A percentile compares a stretch with the other conserved stretches of the same genome.
These are phyloP conservation scores for Diaporthe ilicicola DNA, from an alignment of 2,329 filamentous ascomycete genomes.

Conservation along the genomic window DNA sequence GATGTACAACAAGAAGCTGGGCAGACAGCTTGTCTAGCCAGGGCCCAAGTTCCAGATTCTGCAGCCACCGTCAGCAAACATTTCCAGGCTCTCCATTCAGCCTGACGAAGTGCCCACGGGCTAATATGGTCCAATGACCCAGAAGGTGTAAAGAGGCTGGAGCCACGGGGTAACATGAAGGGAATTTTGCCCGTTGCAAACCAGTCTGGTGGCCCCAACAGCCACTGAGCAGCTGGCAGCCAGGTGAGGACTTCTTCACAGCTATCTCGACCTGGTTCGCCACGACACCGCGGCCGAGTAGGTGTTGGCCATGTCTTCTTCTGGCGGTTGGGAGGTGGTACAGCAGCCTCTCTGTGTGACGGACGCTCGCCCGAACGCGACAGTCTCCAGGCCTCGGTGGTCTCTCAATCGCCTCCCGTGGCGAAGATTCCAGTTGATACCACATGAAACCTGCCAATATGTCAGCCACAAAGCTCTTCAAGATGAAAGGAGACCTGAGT, in stretches of 20 bases:
- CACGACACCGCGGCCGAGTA: background rate
- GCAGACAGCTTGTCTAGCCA: background rate
- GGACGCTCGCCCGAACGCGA: background rate
- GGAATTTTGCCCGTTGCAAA: background rate
- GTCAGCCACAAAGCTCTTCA: background rate
- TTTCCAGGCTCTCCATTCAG: background rate
- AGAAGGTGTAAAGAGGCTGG: no score
- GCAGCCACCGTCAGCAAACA: slow-evolving; percentile 2
- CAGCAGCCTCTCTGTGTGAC: background rate
- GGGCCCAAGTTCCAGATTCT: background rate
- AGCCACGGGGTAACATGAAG: background rate
- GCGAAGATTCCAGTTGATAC: background rate
- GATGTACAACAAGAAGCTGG: background rate
- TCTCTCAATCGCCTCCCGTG: background rate
- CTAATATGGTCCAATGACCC: no score
- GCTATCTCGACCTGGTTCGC: background rate
- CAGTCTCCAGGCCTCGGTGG: background rate
- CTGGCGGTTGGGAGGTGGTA: background rate
- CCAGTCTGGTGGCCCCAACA: background rate
- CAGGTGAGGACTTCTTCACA: background rate
- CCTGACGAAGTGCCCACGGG: background rate
- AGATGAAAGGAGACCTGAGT: background rate
- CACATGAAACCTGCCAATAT: background rate
- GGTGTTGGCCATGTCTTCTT: background rate
- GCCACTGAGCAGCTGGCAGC: background rate